Percentiles rank a stretch among this genome's conserved stretches.
Conservation (phyloP, 2,329 filamentous ascomycete species). For the Plectosphaerella cucumerina region DNA sequence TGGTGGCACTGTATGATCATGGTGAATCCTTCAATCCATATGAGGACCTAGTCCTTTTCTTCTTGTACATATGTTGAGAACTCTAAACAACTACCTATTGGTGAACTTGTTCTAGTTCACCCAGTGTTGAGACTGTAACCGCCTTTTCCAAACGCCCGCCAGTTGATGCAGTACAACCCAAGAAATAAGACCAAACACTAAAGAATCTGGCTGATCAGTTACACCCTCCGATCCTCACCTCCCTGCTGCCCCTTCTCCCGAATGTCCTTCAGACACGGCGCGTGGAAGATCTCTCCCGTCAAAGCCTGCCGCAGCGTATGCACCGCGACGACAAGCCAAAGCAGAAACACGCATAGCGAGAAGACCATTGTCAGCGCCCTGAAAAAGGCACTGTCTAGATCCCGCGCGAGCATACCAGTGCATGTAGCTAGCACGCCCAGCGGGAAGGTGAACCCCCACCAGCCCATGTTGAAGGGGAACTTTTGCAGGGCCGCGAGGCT, state of each 20-base stretch:
- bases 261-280: slow-evolving; percentile 36
- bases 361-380: slow-evolving; percentile 34
- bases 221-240: slow-evolving; percentile 22
- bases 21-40: no score
- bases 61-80: not conserved
- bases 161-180: not conserved
- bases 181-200: not conserved
- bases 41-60: not conserved
- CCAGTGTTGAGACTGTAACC: no score
- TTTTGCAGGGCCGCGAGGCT: slow-evolving; percentile 30
- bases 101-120: no score
- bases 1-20: no score
- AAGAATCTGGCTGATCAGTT: not conserved
- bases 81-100: no score
- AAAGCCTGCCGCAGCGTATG: slow-evolving; percentile 31
- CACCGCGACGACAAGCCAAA: slow-evolving; percentile 37
- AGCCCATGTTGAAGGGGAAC: slow-evolving; percentile 42
- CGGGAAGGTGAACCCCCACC: slow-evolving; percentile 45
- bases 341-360: slow-evolving; percentile 32
- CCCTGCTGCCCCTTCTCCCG: slow-evolving; percentile 24
- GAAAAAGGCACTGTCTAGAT: slow-evolving; percentile 39
- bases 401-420: slow-evolving; percentile 31
- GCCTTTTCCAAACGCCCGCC: no score
- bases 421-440: slow-evolving; percentile 40
- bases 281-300: slow-evolving; percentile 39